These are phyloP conservation scores for Paecilomyces niveus DNA, from an alignment of 2,329 filamentous ascomycete genomes.

Conservation along the genomic window DNA sequence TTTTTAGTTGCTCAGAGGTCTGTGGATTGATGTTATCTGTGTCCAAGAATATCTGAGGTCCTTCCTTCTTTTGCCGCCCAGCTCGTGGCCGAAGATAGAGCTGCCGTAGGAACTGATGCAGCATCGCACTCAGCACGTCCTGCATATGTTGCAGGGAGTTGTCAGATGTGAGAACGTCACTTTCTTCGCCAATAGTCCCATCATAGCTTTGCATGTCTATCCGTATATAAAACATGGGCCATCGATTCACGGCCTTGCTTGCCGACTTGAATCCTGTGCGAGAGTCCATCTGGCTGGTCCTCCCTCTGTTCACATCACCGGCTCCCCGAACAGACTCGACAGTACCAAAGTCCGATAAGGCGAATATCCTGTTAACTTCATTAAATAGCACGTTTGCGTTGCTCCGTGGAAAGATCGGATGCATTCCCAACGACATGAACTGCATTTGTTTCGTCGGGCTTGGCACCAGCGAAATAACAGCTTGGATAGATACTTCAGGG, in stretches of 20 bases:
- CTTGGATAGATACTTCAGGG: constrained; percentile 55
- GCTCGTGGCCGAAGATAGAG: constrained; percentile 58
- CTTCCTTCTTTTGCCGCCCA: constrained; percentile 12
- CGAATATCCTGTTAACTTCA: constrained; percentile 70
- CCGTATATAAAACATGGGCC: constrained; percentile 84
- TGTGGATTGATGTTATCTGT: constrained; percentile 1
- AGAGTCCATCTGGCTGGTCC: constrained; percentile 31
- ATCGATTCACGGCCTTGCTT: constrained; percentile 66
- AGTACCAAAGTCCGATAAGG: constrained; percentile 67
- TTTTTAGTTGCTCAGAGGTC: neutral
- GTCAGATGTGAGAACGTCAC: constrained; percentile 21
- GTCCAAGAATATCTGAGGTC: constrained; percentile 1
- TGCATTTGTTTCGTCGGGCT: constrained; percentile 66
- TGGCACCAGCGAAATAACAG: constrained; percentile 64
- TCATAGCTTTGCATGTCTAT: constrained; percentile 45
- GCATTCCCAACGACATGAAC: constrained; percentile 72
- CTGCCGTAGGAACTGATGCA: constrained; percentile 67
- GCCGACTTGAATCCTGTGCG: constrained; percentile 43
- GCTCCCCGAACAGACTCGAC: constrained; percentile 40
- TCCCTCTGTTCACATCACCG: constrained; percentile 28
- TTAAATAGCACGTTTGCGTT: constrained; percentile 64
- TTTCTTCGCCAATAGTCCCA: constrained; percentile 32
- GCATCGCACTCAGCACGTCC: constrained; percentile 61
- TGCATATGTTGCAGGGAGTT: constrained; percentile 50
- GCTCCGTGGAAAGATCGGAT: constrained; percentile 52